Conservation (phyloP, 768 basidiomycete genomes). For the Boletus reticuloceps region DNA sequence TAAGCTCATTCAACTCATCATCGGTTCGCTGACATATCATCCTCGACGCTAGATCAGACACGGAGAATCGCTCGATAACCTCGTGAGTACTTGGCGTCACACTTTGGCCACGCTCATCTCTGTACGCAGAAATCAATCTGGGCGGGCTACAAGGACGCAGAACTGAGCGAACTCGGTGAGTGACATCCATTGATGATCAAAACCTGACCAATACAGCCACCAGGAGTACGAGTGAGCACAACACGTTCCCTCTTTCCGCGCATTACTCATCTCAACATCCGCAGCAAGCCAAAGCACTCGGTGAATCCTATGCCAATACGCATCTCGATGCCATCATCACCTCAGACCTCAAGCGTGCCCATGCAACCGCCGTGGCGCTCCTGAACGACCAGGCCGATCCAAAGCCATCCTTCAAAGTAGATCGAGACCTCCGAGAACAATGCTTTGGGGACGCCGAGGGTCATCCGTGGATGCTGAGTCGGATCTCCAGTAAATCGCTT, state of each 20-base stretch:
- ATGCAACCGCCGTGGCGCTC: conserved; percentile 58
- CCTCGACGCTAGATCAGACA: conserved; percentile 55
- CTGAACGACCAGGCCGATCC: conserved; percentile 45
- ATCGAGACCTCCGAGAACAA: conserved; percentile 62
- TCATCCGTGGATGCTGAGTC: conserved; percentile 38
- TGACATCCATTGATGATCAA: neutral
- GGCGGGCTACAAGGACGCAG: conserved; percentile 77
- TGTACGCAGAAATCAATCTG: conserved; percentile 46
- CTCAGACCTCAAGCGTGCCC: conserved; percentile 65
- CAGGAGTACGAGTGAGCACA: conserved; percentile 54
- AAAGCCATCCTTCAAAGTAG: conserved; percentile 46
- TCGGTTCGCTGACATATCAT: neutral
- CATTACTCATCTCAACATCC: neutral
- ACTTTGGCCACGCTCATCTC: neutral
- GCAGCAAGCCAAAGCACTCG: conserved; percentile 69
- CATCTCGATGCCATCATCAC: conserved; percentile 58
- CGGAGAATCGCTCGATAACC: conserved; percentile 75
- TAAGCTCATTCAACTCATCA: conserved; percentile 8
- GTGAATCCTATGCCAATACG: conserved; percentile 45
- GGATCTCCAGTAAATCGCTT: conserved; percentile 28
- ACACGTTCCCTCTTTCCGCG: neutral
- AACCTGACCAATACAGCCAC: conserved; percentile 2
- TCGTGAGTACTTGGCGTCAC: conserved; percentile 39
- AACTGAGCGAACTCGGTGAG: conserved; percentile 72
- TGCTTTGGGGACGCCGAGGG: conserved; percentile 73